These are phyloP conservation scores for Penicillium soppii DNA, from an alignment of 495 filamentous ascomycete species.

Conservation along the genomic window DNA sequence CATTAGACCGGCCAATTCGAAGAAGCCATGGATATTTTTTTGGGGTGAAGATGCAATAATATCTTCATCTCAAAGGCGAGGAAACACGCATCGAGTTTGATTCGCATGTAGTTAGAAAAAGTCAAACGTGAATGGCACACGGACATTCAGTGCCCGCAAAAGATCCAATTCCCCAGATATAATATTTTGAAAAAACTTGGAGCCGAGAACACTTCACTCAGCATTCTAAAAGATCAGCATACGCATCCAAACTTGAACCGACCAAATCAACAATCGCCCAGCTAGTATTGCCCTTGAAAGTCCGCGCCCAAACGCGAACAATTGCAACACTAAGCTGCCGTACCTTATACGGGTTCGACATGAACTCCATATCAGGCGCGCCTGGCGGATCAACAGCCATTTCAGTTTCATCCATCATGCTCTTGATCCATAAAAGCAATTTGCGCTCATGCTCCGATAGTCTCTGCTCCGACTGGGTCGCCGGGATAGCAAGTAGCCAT, in stretches of 20 bases:
- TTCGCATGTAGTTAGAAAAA: not conserved
- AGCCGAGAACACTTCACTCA: constrained; percentile 1
- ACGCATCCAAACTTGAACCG: constrained; percentile 44
- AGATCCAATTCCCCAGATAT: not conserved
- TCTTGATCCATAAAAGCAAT: constrained; percentile 64
- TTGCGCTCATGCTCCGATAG: constrained; percentile 59
- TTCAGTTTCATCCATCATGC: constrained; percentile 75
- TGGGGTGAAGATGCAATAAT: not conserved
- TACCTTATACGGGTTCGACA: constrained; percentile 46
- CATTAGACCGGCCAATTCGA: constrained; percentile 7
- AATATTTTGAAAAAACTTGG: too few species aligned
- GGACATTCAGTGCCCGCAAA: not conserved
- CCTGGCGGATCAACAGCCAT: constrained; percentile 57
- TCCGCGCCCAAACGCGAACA: constrained; percentile 53
- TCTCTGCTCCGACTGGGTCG: constrained; percentile 43
- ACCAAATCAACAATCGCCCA: constrained; percentile 54
- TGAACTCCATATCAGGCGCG: constrained; percentile 43
- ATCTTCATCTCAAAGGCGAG: not conserved
- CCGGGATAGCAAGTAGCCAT: constrained; percentile 52
- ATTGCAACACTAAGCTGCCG: constrained; percentile 50
- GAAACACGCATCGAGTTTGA: not conserved
- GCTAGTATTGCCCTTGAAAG: constrained; percentile 55
- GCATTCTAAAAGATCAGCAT: constrained; percentile 42
- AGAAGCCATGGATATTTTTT: constrained; percentile 1
- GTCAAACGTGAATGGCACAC: not conserved